A percentile compares a stretch with the other conserved stretches of the same genome.
Conservation (phyloP, 176 grass and related monocot species). For the Pontederia paniculata region DNA sequence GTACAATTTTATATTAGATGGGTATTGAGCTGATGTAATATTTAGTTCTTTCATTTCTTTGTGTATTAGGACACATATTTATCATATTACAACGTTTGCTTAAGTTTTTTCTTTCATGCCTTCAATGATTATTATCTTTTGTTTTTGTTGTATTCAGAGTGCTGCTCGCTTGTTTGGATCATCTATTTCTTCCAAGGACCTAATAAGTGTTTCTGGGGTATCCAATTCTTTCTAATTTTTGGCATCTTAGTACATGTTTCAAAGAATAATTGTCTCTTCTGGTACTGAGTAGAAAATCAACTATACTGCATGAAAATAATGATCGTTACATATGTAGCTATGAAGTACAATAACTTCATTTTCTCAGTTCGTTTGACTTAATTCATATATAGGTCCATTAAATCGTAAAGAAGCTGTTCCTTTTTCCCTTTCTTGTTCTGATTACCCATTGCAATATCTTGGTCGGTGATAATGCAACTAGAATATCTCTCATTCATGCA, state of each 20-base stretch:
- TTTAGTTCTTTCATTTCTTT: slow-evolving; percentile 1
- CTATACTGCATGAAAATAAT: background rate
- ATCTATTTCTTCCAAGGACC: slow-evolving; percentile 66
- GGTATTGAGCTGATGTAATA: background rate
- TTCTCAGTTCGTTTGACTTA: too few relatives aligned
- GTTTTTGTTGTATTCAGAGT: slow-evolving; percentile 36
- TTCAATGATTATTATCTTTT: background rate
- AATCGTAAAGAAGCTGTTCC: too few relatives aligned
- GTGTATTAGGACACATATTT: too few relatives aligned
- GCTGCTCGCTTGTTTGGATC: slow-evolving; percentile 90
- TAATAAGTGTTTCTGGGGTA: slow-evolving; percentile 99
- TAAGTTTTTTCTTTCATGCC: background rate
- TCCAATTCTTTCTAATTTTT: slow-evolving; percentile 12
- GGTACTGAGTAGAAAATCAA: slow-evolving; percentile 7
- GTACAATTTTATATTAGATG: too few relatives aligned
- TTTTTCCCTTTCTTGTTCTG: too few relatives aligned
- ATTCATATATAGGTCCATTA: too few relatives aligned
- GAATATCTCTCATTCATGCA: too few relatives aligned
- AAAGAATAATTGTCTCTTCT: background rate
- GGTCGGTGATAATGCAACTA: too few relatives aligned
- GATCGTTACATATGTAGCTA: too few relatives aligned
- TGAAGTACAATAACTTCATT: too few relatives aligned
- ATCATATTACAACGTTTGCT: background rate
- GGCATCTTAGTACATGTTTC: slow-evolving; percentile 15
- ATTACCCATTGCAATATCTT: too few relatives aligned